A percentile compares a stretch with the other conserved stretches of the same genome.
Conservation (phyloP, 495 filamentous ascomycete genomes). For the Cladorrhinum samala region DNA sequence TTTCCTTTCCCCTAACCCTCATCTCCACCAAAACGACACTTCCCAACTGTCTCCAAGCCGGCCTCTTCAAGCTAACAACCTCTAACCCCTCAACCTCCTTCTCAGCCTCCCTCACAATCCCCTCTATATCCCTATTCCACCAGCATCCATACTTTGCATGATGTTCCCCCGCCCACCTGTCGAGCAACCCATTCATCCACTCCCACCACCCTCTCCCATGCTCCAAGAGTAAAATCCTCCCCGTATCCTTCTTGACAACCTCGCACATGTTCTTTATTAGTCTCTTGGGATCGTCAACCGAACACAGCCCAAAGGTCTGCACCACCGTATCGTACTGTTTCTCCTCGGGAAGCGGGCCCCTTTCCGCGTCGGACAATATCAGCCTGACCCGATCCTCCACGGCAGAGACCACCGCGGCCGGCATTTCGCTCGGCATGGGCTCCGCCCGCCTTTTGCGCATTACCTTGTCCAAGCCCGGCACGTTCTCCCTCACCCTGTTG, state of each 20-base stretch:
- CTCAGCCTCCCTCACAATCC: constrained; percentile 52
- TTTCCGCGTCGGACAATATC: constrained; percentile 34
- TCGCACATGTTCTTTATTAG: constrained; percentile 57
- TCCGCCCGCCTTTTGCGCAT: constrained; percentile 22
- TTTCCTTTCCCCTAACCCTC: constrained; percentile 23
- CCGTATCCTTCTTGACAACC: constrained; percentile 47
- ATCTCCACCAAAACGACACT: constrained; percentile 49
- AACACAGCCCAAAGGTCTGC: constrained; percentile 92
- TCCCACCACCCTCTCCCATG: constrained; percentile 75
- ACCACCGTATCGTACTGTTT: constrained; percentile 74
- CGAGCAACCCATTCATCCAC: constrained; percentile 74
- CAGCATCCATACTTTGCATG: constrained; percentile 86
- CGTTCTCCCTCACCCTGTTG: constrained; percentile 26
- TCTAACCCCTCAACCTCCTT: constrained; percentile 68
- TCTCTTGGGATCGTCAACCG: constrained; percentile 64
- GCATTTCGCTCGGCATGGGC: constrained; percentile 12
- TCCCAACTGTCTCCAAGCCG: constrained; percentile 61
- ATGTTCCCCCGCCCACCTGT: constrained; percentile 69
- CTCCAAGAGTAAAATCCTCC: constrained; percentile 80
- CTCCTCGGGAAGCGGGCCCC: constrained; percentile 19
- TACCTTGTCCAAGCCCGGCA: constrained; percentile 26
- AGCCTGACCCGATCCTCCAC: constrained; percentile 31
- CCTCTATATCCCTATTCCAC: constrained; percentile 91
- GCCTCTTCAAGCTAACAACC: constrained; percentile 60
- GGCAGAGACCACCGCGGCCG: constrained; percentile 26